Evolutionary conservation across 2,329 filamentous ascomycete genomes (phyloP).

Genomic region (Fusarium setosum): DNA sequence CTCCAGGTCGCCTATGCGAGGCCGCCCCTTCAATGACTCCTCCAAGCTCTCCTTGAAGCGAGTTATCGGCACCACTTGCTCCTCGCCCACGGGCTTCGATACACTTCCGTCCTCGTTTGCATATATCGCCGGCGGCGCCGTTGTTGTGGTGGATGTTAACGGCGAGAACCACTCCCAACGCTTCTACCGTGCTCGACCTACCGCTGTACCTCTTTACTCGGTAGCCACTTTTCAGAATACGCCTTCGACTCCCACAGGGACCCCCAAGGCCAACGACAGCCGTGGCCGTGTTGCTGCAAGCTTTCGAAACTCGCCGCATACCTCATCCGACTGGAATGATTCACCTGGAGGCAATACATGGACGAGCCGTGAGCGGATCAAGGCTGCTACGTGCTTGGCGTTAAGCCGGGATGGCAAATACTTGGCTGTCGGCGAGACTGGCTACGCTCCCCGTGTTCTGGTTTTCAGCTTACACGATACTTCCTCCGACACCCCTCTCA

Average conservation of each 20-base stretch:
- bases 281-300: conserved; percentile 64
- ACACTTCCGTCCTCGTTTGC: conserved; percentile 83
- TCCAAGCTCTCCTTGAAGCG: conserved; percentile 79
- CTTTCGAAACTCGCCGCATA: conserved; percentile 61
- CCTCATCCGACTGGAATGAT: conserved; percentile 68
- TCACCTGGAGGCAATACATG: conserved; percentile 76
- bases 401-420: conserved; percentile 89
- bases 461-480: conserved; percentile 88
- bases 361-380: conserved; percentile 92
- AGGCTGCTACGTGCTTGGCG: conserved; percentile 90
- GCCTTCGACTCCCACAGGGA: conserved; percentile 61
- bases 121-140: conserved; percentile 92
- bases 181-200: conserved; percentile 90
- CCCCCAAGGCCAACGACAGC: conserved; percentile 73
- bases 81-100: conserved; percentile 87
- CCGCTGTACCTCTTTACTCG: conserved; percentile 74
- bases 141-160: conserved; percentile 87
- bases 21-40: conserved; percentile 61
- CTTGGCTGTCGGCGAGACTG: conserved; percentile 93
- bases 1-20: conserved; percentile 71
- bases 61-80: conserved; percentile 92
- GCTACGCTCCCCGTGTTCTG: conserved; percentile 90
- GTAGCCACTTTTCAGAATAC: conserved; percentile 63
- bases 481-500: conserved; percentile 83
- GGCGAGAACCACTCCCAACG: conserved; percentile 77